These are phyloP conservation scores for Aspergillus bombycis DNA, from an alignment of 2,329 filamentous ascomycete genomes.

Conservation along the genomic window DNA sequence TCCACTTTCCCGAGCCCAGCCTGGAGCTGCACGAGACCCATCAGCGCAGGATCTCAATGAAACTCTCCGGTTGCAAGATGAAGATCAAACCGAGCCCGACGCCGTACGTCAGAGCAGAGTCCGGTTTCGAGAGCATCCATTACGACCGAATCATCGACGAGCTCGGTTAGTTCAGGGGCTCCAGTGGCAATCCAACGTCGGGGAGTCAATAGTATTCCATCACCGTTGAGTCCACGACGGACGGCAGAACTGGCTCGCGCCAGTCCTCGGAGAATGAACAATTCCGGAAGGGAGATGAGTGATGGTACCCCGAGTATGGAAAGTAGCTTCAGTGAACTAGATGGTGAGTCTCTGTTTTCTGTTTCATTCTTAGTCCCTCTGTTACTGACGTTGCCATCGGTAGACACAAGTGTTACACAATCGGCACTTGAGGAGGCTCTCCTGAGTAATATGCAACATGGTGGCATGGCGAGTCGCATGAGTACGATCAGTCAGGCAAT, in stretches of 20 bases:
- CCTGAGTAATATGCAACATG: constrained; percentile 64
- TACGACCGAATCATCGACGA: constrained; percentile 37
- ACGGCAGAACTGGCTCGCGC: constrained; percentile 52
- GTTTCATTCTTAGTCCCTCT: not conserved
- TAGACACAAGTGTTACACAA: constrained; percentile 66
- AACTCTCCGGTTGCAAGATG: constrained; percentile 44
- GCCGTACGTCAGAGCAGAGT: constrained; percentile 31
- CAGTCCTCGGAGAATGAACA: constrained; percentile 48
- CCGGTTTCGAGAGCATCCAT: constrained; percentile 22
- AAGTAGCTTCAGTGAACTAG: constrained; percentile 67
- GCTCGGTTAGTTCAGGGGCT: constrained; percentile 42
- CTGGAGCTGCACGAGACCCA: constrained; percentile 21
- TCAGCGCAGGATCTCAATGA: constrained; percentile 41
- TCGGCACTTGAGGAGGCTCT: constrained; percentile 67
- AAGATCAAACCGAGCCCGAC: constrained; percentile 31
- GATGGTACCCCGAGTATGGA: constrained; percentile 65
- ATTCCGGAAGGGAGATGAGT: constrained; percentile 49
- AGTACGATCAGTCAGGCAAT: constrained; percentile 58
- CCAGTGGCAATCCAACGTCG: constrained; percentile 27
- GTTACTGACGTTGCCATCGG: constrained; percentile 9
- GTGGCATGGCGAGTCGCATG: constrained; percentile 53
- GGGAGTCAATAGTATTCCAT: constrained; percentile 14
- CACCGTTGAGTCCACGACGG: constrained; percentile 48
- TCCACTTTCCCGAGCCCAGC: constrained; percentile 34
- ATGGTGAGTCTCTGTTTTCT: constrained; percentile 48